These are phyloP conservation scores for Colletotrichum godetiae DNA, from an alignment of 2,329 filamentous ascomycete species.

Conservation along the genomic window DNA sequence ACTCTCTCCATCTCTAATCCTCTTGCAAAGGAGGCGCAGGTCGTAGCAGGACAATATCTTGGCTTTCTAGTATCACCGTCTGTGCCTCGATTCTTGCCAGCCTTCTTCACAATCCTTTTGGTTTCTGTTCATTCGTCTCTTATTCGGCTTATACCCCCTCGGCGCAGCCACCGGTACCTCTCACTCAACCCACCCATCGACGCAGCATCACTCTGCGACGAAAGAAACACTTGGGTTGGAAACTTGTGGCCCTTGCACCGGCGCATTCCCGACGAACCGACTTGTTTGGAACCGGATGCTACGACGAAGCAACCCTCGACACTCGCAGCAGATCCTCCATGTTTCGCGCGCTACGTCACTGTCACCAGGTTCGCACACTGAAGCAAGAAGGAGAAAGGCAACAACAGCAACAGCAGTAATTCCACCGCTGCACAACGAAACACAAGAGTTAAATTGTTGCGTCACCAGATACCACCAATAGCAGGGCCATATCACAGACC, in stretches of 20 bases:
- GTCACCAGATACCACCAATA: background rate
- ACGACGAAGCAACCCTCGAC: background rate
- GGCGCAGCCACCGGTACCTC: background rate
- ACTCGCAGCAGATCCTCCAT: background rate
- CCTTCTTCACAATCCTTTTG: background rate
- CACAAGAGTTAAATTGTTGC: background rate
- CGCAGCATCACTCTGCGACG: background rate
- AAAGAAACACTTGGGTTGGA: background rate
- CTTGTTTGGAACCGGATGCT: background rate
- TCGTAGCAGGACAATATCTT: background rate
- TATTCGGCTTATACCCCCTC: constrained; percentile 16
- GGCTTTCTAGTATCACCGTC: background rate
- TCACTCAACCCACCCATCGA: background rate
- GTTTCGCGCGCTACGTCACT: constrained; percentile 29
- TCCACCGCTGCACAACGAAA: background rate
- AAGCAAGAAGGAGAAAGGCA: background rate
- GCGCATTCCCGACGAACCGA: background rate
- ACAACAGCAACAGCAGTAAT: background rate
- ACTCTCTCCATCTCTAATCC: background rate
- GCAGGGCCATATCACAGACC: background rate
- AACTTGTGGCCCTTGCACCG: background rate
- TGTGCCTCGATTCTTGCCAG: background rate
- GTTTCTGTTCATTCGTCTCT: constrained; percentile 7
- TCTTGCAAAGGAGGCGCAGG: background rate
- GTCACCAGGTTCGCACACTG: constrained; percentile 13